These are phyloP conservation scores for Puccinia hordei DNA, from an alignment of 1,284 basidiomycete genomes.

Conservation along the genomic window DNA sequence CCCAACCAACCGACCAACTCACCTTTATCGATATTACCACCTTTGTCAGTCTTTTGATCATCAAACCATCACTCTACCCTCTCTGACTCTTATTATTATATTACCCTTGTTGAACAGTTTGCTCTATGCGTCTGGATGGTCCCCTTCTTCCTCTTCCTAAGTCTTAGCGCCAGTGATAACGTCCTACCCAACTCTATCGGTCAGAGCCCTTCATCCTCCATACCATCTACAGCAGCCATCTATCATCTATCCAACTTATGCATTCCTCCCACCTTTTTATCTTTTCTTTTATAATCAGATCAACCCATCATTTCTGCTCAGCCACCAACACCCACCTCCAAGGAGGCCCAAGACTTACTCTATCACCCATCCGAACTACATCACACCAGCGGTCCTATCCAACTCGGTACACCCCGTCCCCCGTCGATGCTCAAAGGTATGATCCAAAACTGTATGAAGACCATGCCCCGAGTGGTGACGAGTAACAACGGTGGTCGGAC, in stretches of 20 bases:
- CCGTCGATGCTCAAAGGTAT: slow-evolving; percentile 16
- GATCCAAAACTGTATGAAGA: slow-evolving; percentile 22
- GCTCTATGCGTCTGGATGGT: slow-evolving; percentile 88
- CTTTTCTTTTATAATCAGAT: too few relatives aligned
- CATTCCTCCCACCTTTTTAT: not conserved
- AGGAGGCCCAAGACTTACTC: not conserved
- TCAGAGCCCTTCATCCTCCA: not conserved
- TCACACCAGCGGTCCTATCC: not conserved
- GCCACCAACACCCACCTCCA: not conserved
- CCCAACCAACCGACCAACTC: slow-evolving; percentile 59
- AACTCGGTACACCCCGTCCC: not conserved
- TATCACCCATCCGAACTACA: not conserved
- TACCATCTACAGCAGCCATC: too few relatives aligned
- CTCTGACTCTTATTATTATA: too few relatives aligned
- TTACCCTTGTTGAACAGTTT: too few relatives aligned
- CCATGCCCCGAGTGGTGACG: not conserved
- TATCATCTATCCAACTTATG: too few relatives aligned
- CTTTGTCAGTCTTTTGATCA: too few relatives aligned
- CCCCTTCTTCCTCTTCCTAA: slow-evolving; percentile 86
- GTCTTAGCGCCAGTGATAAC: slow-evolving; percentile 90
- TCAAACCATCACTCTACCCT: too few relatives aligned
- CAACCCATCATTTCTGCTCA: slow-evolving; percentile 2
- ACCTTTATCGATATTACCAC: slow-evolving; percentile 84
- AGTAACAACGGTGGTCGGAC: slow-evolving; percentile 8
- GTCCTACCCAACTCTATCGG: slow-evolving; percentile 68